phyloP scores from a whole-genome alignment of 805 yeast species.

The Spathaspora boniae region DNA sequence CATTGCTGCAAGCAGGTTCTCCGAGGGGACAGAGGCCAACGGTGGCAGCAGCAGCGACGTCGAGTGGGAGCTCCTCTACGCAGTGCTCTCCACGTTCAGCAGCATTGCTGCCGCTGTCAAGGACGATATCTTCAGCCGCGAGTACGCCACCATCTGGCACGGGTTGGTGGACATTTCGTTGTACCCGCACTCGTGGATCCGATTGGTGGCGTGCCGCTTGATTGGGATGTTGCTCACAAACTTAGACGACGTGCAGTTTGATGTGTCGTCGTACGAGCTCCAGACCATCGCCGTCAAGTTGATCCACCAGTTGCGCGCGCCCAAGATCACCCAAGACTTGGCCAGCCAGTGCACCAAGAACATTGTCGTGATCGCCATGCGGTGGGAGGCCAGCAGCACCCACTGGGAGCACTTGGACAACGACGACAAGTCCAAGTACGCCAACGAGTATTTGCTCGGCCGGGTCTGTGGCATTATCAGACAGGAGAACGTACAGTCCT shows the following conservation, averaged over 20 bases:
- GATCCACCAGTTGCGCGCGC: conserved; percentile 81
- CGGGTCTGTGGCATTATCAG: conserved; percentile 62
- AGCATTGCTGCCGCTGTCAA: conserved; percentile 38
- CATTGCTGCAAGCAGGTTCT: conserved; percentile 26
- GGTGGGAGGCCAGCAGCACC: conserved; percentile 54
- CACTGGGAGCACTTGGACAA: conserved; percentile 24
- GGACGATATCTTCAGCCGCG: conserved; percentile 21
- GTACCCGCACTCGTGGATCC: conserved; percentile 91
- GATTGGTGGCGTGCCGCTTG: conserved; percentile 62
- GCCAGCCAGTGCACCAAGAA: conserved; percentile 66
- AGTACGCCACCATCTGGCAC: conserved; percentile 46
- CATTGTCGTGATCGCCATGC: conserved; percentile 54
- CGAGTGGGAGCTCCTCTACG: conserved; percentile 78
- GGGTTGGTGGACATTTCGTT: conserved; percentile 53
- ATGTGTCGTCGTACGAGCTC: conserved; percentile 41
- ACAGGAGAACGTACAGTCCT: conserved; percentile 53
- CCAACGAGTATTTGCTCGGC: conserved; percentile 60
- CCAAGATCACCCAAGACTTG: conserved; percentile 59
- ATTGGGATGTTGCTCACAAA: conserved; percentile 50
- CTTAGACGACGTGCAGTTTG: conserved; percentile 31
- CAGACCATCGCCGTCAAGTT: conserved; percentile 66
- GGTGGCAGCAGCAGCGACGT: conserved; percentile 39
- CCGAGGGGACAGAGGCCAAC: conserved; percentile 21
- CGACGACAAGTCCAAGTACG: conserved; percentile 21
- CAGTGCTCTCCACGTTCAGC: conserved; percentile 53